Evolutionary conservation across 2,329 filamentous ascomycete species (phyloP).

Genomic region (Fusarium avenaceum): DNA sequence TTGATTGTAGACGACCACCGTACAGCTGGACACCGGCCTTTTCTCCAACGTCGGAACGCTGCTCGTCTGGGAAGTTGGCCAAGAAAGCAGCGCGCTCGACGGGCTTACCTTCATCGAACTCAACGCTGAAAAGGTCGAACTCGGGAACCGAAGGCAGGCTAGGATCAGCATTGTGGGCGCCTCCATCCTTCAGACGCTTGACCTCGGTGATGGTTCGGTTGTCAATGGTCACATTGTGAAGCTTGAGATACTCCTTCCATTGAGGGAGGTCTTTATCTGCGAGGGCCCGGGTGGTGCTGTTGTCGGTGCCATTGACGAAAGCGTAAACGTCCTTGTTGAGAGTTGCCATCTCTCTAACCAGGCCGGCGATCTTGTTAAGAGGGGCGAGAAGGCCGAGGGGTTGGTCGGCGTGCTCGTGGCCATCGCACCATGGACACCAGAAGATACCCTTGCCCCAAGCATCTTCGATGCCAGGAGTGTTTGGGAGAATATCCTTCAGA

Average conservation of each 20-base stretch:
- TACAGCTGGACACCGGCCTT: slow-evolving; percentile 63
- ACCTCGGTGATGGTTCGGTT: slow-evolving; percentile 67
- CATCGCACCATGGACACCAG: slow-evolving; percentile 77
- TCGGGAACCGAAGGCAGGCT: slow-evolving; percentile 61
- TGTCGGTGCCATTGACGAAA: slow-evolving; percentile 72
- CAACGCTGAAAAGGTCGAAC: slow-evolving; percentile 67
- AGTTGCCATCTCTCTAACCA: slow-evolving; percentile 66
- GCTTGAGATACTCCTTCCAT: slow-evolving; percentile 64
- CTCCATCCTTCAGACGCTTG: slow-evolving; percentile 60
- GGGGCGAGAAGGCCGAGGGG: slow-evolving; percentile 66
- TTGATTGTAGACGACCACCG: slow-evolving; percentile 60
- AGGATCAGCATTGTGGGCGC: slow-evolving; percentile 55
- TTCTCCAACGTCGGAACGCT: slow-evolving; percentile 62
- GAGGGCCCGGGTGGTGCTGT: slow-evolving; percentile 55
- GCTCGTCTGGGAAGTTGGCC: slow-evolving; percentile 61
- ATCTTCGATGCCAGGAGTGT: slow-evolving; percentile 66
- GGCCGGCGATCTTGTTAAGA: slow-evolving; percentile 59
- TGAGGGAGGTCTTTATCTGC: slow-evolving; percentile 58
- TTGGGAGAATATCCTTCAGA: slow-evolving; percentile 66
- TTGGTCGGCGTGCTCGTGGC: slow-evolving; percentile 72
- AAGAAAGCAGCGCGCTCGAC: slow-evolving; percentile 66
- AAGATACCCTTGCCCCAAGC: slow-evolving; percentile 72
- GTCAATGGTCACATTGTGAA: slow-evolving; percentile 66
- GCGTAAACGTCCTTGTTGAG: slow-evolving; percentile 68
- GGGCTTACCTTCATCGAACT: slow-evolving; percentile 62